Evolutionary conservation across 768 basidiomycete genomes (phyloP), one percentile per base, ranked within the genome.

Genomic region (Leucosporidium creatinivorum): DNA sequence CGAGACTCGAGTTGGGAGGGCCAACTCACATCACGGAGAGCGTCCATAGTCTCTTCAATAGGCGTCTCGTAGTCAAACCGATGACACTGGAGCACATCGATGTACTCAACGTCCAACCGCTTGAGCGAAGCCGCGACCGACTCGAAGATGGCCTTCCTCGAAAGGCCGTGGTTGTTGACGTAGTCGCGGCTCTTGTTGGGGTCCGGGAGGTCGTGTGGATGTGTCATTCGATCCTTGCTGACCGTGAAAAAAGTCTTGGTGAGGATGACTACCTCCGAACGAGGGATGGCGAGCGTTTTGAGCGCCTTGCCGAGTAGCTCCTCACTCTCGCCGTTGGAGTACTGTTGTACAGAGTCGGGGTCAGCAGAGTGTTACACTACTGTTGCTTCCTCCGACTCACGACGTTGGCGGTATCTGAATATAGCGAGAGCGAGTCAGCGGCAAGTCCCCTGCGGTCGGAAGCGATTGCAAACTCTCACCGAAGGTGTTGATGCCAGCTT

Each of bases 221-320:
- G 56, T 28, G 3, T 19, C 9, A 50, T 6, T 48, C 61, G 23
- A 60, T 51, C 48, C 21, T 62, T 25, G 28, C 26, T 58, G 49
- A 59, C 51, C 26, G 60, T 28, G 58, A 59, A 68, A 54, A 65
- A 75, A 4, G 84, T 84, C 79, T 90, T 89, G 65, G 88, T 88
- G 81, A 89, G 83, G 19, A 89, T 83, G 19, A 91, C 88, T 52
- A 89, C 85, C 70, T 86, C 84, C 19, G 86, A 85, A 1, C 88
- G 83, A 23, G 87, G 87, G 17, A 87, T 79, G 39, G 85, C 77
- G 69, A 83, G 81, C 66, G 84, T 73, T 73, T 86, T 87, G 79
- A 90, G 85, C 7, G 84, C 87, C 69, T 86, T 86, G 23, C 88
- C 88, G 25, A 88, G 80, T 58, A 88, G 81, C 57, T 82, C 73